These are phyloP conservation scores for Rhododendron simsii DNA, from an alignment of 148 eudicot genomes.

Conservation along the genomic window DNA sequence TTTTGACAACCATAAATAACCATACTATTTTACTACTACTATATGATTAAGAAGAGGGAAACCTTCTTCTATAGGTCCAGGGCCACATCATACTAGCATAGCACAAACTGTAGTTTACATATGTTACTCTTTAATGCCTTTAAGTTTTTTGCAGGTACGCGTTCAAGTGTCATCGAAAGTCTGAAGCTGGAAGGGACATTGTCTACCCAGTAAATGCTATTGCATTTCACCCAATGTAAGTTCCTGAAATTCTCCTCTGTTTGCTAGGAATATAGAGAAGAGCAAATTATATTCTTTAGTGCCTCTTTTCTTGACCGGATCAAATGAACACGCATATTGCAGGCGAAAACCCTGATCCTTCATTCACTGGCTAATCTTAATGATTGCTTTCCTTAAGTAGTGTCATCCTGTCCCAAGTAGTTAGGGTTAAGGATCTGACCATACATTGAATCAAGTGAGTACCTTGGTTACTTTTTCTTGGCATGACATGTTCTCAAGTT, in stretches of 20 bases:
- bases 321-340: neutral
- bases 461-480: neutral
- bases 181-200: conserved; percentile 91
- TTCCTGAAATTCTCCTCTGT: conserved; percentile 4
- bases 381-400: neutral
- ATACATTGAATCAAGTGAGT: neutral
- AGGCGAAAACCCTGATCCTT: neutral
- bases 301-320: neutral
- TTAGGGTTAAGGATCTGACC: neutral
- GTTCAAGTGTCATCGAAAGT: conserved; percentile 88
- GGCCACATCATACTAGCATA: neutral
- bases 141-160: conserved; percentile 58
- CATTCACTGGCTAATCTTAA: neutral
- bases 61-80: neutral
- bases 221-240: conserved; percentile 64
- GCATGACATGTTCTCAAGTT: neutral
- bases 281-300: neutral
- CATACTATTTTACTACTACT: neutral
- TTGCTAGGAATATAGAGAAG: neutral
- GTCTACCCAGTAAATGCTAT: conserved; percentile 95
- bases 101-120: neutral
- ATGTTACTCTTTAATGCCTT: conserved; percentile 3
- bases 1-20: neutral
- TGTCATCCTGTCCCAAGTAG: neutral
- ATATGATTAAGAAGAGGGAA: neutral